These are phyloP conservation scores for Mucor irregularis DNA, from an alignment of 371 early-diverging fungal genomes.

Conservation along the genomic window DNA sequence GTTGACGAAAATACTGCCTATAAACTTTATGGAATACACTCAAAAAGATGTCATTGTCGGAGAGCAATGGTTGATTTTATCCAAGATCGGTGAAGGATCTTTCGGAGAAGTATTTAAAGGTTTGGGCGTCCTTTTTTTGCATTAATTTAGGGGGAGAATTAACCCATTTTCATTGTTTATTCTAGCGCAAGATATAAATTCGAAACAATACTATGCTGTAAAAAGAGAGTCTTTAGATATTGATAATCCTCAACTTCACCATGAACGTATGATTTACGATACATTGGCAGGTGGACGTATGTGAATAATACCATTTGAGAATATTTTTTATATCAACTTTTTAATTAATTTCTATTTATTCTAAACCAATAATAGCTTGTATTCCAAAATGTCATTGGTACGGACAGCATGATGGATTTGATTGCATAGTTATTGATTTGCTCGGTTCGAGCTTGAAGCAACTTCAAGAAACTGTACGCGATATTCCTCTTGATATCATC, in stretches of 20 bases:
- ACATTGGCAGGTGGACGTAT: constrained; percentile 57
- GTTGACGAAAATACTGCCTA: not conserved
- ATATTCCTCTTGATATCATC: constrained; percentile 45
- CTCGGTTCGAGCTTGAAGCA: constrained; percentile 95
- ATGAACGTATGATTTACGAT: constrained; percentile 57
- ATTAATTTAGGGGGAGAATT: too few species aligned
- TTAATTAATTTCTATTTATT: not conserved
- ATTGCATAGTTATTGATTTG: constrained; percentile 93
- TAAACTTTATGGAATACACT: constrained; percentile 1
- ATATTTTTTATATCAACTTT: not conserved
- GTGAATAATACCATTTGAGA: not conserved
- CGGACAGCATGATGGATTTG: constrained; percentile 89
- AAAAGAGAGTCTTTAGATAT: constrained; percentile 51
- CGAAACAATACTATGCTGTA: constrained; percentile 50
- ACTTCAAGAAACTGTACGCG: constrained; percentile 54
- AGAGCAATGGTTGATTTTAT: constrained; percentile 57
- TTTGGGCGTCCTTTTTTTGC: constrained; percentile 10
- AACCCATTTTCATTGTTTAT: not conserved
- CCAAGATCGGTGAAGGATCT: constrained; percentile 63
- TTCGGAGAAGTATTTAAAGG: constrained; percentile 69
- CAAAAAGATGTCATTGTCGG: constrained; percentile 49
- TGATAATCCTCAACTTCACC: constrained; percentile 51
- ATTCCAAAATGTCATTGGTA: constrained; percentile 88
- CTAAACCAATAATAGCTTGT: constrained; percentile 56
- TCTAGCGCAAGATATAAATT: constrained; percentile 10